phyloP scores from a whole-genome alignment of 768 basidiomycete species.

The Lactarius vividus region DNA sequence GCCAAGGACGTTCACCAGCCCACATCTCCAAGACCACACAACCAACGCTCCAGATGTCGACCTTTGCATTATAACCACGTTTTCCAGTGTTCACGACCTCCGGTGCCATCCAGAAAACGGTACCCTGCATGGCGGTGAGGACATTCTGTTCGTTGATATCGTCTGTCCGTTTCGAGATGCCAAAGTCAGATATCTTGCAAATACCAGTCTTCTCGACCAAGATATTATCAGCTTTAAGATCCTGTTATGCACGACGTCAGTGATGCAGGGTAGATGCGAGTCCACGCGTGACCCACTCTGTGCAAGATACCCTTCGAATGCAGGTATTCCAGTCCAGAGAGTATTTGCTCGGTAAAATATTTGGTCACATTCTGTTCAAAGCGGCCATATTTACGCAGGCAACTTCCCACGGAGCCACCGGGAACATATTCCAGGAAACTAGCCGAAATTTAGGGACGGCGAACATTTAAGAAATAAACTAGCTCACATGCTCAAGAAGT shows the following conservation, averaged over 20 bases:
- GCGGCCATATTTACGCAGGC: slow-evolving; percentile 87
- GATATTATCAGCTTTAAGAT: slow-evolving; percentile 98
- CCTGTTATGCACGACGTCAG: slow-evolving; percentile 44
- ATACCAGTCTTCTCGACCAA: slow-evolving; percentile 88
- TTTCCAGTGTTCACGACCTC: slow-evolving; percentile 87
- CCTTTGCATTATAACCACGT: slow-evolving; percentile 93
- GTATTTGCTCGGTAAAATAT: slow-evolving; percentile 89
- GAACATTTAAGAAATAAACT: slow-evolving; percentile 7
- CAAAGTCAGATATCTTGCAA: slow-evolving; percentile 98
- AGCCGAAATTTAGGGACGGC: slow-evolving; percentile 6
- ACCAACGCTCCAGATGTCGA: slow-evolving; percentile 98
- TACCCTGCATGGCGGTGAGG: slow-evolving; percentile 93
- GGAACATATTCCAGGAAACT: slow-evolving; percentile 99
- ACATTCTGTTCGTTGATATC: slow-evolving; percentile 81
- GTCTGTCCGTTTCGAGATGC: slow-evolving; percentile 94
- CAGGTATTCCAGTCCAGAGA: slow-evolving; percentile 88
- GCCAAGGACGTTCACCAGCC: slow-evolving; percentile 95
- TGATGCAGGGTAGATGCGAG: background rate
- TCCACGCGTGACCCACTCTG: slow-evolving; percentile 50
- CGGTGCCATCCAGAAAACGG: slow-evolving; percentile 99
- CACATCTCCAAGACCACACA: slow-evolving; percentile 99
- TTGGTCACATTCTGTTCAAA: slow-evolving; percentile 91
- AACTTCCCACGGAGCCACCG: slow-evolving; percentile 91
- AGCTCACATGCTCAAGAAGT: slow-evolving; percentile 88
- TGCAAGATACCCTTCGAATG: slow-evolving; percentile 92